Evolutionary conservation across 129 eudicot genomes (phyloP), one percentile per base, ranked within the genome.

Genomic region (Smallanthus sonchifolius): DNA sequence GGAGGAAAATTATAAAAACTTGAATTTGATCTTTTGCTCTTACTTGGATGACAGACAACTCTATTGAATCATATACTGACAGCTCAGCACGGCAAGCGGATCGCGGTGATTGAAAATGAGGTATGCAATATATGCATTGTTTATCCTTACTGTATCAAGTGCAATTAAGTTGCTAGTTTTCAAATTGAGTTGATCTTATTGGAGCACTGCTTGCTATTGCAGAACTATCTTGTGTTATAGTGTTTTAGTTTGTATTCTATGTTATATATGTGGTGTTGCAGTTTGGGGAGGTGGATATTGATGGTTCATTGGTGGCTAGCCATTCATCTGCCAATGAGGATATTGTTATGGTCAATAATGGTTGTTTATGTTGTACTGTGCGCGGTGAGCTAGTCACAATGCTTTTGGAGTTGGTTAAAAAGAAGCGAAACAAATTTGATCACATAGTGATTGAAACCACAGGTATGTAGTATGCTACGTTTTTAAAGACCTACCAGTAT

Each of bases 281-380:
- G 98, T 93, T 93, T 81, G 98, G 98, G 74, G 98, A 93, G 83
- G 98, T 93, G 72, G 97, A 93, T 73, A 93, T 93, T 70, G 98
- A 93, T 84, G 84, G 98, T 49, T 90, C 97, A 0, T 83, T 93
- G 66, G 98, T 90, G 65, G 98, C 97, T 28, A 93, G 92, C 67
- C 98, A 93, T 83, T 85, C 97, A 24, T 88, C 98, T 28, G 87
- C 97, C 16, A 88, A 84, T 43, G 97, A 90, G 74, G 97, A 93
- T 15, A 93, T 93, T 71, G 71, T 93, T 38, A 93, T 90, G 98
- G 97, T 93, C 19, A 93, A 83, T 83, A 93, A 90, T 75, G 98
- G 98, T 43, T 93, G 98, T 77, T 78, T 93, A 67, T 93, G 98
- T 69, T 93, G 98, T 77, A 90, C 98, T 30, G 96, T 88, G 30